Evolutionary conservation across 2,329 filamentous ascomycete species (phyloP).

Genomic region (Aspergillus costaricaensis): DNA sequence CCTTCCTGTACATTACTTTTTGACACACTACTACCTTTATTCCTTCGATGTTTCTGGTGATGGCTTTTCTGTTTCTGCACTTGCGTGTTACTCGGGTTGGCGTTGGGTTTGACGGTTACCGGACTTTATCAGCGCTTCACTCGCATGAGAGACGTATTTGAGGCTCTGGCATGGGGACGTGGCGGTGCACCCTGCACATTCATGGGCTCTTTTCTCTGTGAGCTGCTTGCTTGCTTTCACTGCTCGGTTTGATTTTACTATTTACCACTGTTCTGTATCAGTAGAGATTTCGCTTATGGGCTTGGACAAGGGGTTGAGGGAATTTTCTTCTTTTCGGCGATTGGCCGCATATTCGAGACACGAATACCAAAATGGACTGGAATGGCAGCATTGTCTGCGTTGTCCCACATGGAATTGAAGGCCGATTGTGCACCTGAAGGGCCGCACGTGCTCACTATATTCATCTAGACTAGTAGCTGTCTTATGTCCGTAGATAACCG

Average conservation of each 20-base stretch:
- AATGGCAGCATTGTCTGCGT: neutral
- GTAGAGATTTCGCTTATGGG: neutral
- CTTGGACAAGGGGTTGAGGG: neutral
- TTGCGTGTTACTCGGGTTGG: conserved; percentile 10
- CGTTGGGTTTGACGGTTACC: conserved; percentile 8
- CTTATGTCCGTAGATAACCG: neutral
- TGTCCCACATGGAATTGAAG: neutral
- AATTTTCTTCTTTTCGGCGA: neutral
- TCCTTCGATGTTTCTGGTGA: conserved; percentile 3
- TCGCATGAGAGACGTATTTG: conserved; percentile 2
- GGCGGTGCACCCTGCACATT: neutral
- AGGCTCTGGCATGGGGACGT: neutral
- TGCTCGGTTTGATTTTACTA: neutral
- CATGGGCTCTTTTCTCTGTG: neutral
- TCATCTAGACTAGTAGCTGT: neutral
- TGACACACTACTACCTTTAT: conserved; percentile 2
- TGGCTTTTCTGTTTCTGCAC: neutral
- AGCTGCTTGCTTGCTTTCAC: neutral
- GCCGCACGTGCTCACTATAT: neutral
- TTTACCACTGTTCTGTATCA: neutral
- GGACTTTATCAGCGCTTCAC: neutral
- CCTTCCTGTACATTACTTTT: conserved; percentile 31
- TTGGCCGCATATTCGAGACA: neutral
- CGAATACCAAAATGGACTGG: neutral
- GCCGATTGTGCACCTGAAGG: neutral